These are phyloP conservation scores for Fomitopsis schrenkii DNA, from an alignment of 1,284 basidiomycete genomes.

Conservation along the genomic window DNA sequence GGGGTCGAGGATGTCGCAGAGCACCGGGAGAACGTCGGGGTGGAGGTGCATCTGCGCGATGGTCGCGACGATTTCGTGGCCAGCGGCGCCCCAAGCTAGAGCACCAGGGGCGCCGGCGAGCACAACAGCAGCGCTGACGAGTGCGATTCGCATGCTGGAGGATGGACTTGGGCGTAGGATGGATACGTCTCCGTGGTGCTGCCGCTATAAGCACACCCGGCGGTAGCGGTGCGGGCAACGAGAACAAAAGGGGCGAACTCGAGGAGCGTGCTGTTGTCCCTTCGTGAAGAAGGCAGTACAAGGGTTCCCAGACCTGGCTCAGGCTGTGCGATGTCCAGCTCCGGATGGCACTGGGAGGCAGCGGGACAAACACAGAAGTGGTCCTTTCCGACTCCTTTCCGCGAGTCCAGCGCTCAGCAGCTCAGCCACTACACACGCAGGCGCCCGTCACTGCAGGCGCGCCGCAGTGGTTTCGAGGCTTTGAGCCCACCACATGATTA, in stretches of 20 bases:
- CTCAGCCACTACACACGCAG: no score
- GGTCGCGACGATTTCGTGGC: slow-evolving; percentile 90
- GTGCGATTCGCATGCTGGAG: neutral
- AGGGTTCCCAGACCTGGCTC: no score
- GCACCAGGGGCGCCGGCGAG: slow-evolving; percentile 16
- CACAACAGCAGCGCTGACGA: neutral
- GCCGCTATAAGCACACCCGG: neutral
- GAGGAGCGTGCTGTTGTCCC: no score
- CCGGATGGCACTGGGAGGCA: no score
- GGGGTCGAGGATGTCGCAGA: slow-evolving; percentile 69
- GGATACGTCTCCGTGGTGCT: neutral
- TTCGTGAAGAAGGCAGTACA: no score
- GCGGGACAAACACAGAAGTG: neutral
- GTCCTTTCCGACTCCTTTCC: neutral
- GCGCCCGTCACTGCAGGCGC: no score
- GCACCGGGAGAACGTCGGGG: slow-evolving; percentile 61
- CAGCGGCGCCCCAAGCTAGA: slow-evolving; percentile 37
- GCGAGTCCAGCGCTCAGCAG: neutral
- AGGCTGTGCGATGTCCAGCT: no score
- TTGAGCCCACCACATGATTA: no score
- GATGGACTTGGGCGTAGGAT: neutral
- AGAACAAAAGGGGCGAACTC: no score
- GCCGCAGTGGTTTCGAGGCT: no score
- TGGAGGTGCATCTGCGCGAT: slow-evolving; percentile 91
- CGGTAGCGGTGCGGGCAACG: no score